Conservation (phyloP, 2,329 filamentous ascomycete genomes). For the Neopestalotiopsis sp. region DNA sequence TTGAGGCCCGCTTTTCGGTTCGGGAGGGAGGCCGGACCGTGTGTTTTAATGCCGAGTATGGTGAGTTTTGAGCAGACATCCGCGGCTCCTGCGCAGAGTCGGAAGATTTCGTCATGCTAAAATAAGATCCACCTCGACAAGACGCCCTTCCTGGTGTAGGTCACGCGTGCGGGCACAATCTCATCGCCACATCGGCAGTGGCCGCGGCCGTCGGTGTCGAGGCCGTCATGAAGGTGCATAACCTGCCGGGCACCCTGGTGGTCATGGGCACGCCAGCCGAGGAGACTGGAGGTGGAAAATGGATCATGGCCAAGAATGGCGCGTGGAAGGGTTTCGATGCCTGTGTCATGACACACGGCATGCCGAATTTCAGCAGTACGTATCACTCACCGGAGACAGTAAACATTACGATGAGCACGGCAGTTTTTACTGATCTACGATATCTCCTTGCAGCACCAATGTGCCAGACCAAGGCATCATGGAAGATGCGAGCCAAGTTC, state of each 20-base stretch:
- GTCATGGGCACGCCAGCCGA: slow-evolving; percentile 16
- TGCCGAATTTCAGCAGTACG: slow-evolving; percentile 8
- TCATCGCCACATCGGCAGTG: slow-evolving; percentile 48
- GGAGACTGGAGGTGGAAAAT: slow-evolving; percentile 15
- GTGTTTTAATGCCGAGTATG: slow-evolving; percentile 13
- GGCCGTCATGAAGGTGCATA: slow-evolving; percentile 34
- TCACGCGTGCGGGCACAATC: slow-evolving; percentile 52
- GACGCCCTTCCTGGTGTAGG: slow-evolving; percentile 54
- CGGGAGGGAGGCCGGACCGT: not conserved
- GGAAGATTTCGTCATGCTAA: not conserved
- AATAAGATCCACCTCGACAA: not conserved
- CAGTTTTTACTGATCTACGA: not conserved
- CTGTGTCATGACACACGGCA: slow-evolving; percentile 16
- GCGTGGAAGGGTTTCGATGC: slow-evolving; percentile 16
- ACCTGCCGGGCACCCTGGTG: slow-evolving; percentile 2
- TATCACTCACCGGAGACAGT: not conserved
- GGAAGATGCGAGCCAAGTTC: slow-evolving; percentile 25
- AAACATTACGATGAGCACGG: not conserved
- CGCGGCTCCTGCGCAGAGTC: not conserved
- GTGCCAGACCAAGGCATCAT: slow-evolving; percentile 12
- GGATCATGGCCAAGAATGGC: slow-evolving; percentile 17
- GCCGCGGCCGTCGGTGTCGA: slow-evolving; percentile 46
- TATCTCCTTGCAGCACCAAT: not conserved
- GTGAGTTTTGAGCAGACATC: not conserved
- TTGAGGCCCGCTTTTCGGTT: slow-evolving; percentile 9